Evolutionary conservation across 495 filamentous ascomycete species (phyloP), one percentile per base, ranked within the genome.

Genomic region (Corynascus novoguineensis): DNA sequence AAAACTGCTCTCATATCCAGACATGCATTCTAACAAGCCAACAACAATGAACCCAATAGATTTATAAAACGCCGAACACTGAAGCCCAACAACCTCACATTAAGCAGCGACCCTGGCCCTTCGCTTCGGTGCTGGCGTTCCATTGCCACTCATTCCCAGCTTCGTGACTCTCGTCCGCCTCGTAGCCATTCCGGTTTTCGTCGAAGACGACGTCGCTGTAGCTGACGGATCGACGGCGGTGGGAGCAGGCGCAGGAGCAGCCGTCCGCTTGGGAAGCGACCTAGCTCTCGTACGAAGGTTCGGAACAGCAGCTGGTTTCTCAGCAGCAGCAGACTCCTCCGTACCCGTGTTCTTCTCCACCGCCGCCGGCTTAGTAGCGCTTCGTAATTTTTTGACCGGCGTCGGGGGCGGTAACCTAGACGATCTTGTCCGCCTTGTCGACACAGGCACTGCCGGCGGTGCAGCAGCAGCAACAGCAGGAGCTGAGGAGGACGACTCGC

Each of bases 121-220:
- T 14, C 67, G 56, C 53, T 70, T 72, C 10, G 69, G 69, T 22
- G 68, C 68, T 9, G 69, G 69, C 11, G 68, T 72, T 15, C 69
- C 69, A 27, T 71, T 71, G 5, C 50, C 65, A n/a, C 63, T 61
- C 69, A 71, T 68, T 11, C 65, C 67, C 57, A 72, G 24, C 41
- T 55, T 63, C 31, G 64, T 55, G 47, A 71, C 58, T 52, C 58
- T 55, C 19, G 61, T 55, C 37, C 64, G 50, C n/a, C 66, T 55
- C 19, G 67, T 64, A 1, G 60, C 60, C 64, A 61, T 66, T 0
- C 46, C 35, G 11, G 60, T 25, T 10, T 28, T 22, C 29, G 37
- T 22, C 22, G 50, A 7, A 0, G 55, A 32, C n/a, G 60, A n/a
- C 35, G 52, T 17, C 0, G 55, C 3, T 4, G 58, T 38, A n/a